Base-by-base conservation (phyloP, 2,329 filamentous ascomycete genomes). In the Stachybotrys chlorohalonatus region DNA sequence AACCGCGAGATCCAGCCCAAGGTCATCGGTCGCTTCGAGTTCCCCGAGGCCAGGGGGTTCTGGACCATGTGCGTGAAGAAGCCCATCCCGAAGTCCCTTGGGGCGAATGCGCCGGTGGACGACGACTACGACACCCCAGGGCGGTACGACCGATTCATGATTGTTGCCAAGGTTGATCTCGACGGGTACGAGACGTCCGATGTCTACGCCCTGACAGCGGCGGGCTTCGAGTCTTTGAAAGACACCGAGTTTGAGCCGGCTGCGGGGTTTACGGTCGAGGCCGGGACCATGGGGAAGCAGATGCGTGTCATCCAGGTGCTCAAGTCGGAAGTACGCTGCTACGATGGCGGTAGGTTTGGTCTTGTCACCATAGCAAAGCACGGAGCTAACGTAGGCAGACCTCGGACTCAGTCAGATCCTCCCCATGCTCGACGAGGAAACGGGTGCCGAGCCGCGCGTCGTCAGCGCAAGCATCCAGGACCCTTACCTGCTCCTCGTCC, bases 231-330 rank as follows among this genome's bases (percentile, higher is more conserved):
- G 66, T 83, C 87, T 46, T 78, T 93, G 7, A 83, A 83, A 42
- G 90, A 87, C 46, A 90, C 91, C 0, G 94, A 99, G 64, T 96
- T 97, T 66, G 95, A 99, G 58, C 85, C 88, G 5, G 89, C 90
- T 49, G 90, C 92, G 58, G 94, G 92, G 31, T 83, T 86, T 36
- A 96, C 94, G 0, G 79, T 97, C 50, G 88, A 95, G 61, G 87
- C 94, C 16, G 90, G 89, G 15, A 88, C 87, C 0, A 83, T 99
- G 69, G 88, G 87, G n/a, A 82, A 83, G 52, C 84, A 89, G 57
- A 89, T 82, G 66, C 84, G 90, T 56, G 85, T 97, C 39, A 86
- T 97, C 15, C 94, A 97, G 66, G 86, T 96, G 2, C 77, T 96
- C 53, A 88, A 86, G 59, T 90, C 85, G 1, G 93, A 97, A 65